Percentiles rank a stretch among this genome's conserved stretches.
Evolutionary conservation across 73 alveolate genomes (phyloP).

Genomic region (Symbiodinium pilosum): DNA sequence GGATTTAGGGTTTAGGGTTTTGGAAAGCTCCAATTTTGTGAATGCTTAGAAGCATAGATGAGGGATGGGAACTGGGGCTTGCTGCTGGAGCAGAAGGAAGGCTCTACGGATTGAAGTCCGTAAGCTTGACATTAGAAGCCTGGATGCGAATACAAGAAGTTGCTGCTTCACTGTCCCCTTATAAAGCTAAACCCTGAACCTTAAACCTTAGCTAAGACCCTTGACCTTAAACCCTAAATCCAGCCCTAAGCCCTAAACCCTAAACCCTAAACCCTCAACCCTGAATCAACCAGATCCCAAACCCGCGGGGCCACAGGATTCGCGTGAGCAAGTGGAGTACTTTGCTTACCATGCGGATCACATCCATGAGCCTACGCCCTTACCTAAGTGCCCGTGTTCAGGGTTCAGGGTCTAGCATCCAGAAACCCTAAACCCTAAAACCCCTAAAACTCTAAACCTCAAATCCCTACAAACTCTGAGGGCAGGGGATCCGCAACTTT

Average conservation of each 20-base stretch:
- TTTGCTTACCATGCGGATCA: slow-evolving; percentile 86
- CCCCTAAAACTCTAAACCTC: too few relatives aligned
- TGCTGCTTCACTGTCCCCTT: too few relatives aligned
- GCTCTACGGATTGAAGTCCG: too few relatives aligned
- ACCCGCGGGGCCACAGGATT: neutral
- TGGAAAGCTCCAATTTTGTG: too few relatives aligned
- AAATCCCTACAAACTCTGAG: too few relatives aligned
- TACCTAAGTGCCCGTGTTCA: neutral
- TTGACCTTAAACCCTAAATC: neutral
- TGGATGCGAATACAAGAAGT: too few relatives aligned
- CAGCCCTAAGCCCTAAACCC: neutral
- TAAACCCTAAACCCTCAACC: neutral
- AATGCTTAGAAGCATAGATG: too few relatives aligned
- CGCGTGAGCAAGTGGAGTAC: slow-evolving; percentile 76
- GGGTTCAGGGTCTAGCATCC: neutral
- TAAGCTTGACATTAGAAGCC: too few relatives aligned
- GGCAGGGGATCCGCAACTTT: too few relatives aligned
- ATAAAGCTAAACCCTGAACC: neutral
- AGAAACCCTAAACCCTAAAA: neutral
- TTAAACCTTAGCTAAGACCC: neutral
- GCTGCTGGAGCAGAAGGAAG: too few relatives aligned
- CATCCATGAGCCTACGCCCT: slow-evolving; percentile 67
- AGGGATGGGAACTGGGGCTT: too few relatives aligned
- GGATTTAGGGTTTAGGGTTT: too few relatives aligned
- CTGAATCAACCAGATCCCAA: neutral